A percentile compares a stretch with the other conserved stretches of the same genome.
Conservation (phyloP, 441 rosid species). For the Jatropha podagrica region DNA sequence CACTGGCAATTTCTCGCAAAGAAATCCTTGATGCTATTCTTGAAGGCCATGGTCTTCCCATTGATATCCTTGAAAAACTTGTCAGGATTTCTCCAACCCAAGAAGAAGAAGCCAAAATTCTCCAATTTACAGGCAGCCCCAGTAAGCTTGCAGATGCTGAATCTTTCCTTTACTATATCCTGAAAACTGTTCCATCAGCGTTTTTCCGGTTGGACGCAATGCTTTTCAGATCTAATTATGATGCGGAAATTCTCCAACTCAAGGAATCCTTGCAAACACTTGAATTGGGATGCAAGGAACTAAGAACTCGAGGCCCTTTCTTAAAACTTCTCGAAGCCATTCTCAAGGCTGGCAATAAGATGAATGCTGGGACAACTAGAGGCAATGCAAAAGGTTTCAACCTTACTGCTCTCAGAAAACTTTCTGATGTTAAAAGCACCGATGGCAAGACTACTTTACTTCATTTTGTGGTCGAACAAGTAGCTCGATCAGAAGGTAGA, state of each 20-base stretch:
- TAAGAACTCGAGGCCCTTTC: conserved; percentile 50
- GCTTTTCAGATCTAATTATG: conserved; percentile 57
- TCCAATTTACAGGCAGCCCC: conserved; percentile 46
- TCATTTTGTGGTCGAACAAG: conserved; percentile 65
- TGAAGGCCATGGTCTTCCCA: conserved; percentile 43
- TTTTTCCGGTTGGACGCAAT: conserved; percentile 51
- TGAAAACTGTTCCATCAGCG: conserved; percentile 57
- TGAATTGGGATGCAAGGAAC: conserved; percentile 51
- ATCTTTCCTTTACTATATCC: conserved; percentile 52
- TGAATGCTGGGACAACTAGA: conserved; percentile 69
- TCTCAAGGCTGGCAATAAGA: conserved; percentile 63
- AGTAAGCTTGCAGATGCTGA: conserved; percentile 55
- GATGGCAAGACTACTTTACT: conserved; percentile 65
- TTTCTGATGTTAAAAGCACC: conserved; percentile 61
- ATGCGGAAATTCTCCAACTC: conserved; percentile 43
- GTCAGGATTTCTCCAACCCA: conserved; percentile 42
- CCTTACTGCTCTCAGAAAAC: conserved; percentile 53
- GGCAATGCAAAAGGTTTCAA: conserved; percentile 67
- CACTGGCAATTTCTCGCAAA: conserved; percentile 37
- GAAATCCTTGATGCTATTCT: conserved; percentile 37
- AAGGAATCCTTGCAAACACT: conserved; percentile 49
- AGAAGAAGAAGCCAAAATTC: conserved; percentile 48
- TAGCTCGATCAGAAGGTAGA: conserved; percentile 52
- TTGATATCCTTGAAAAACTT: conserved; percentile 49
- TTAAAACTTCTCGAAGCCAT: conserved; percentile 68